Evolutionary conservation across 1,139 yeast genomes (phyloP).

Genomic region (Magnusiomyces fungicola): DNA sequence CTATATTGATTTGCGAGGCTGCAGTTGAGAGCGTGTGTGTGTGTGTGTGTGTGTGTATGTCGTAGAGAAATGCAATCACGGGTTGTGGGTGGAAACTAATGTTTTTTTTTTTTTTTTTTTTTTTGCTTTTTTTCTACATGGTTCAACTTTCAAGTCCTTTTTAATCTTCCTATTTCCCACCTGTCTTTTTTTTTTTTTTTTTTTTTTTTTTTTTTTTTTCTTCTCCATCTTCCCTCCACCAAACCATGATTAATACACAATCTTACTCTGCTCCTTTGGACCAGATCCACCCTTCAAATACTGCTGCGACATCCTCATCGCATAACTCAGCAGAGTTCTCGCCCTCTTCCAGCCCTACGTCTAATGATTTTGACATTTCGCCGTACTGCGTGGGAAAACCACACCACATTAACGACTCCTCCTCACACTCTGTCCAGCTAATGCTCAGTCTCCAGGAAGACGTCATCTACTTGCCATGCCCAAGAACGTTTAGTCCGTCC

Average conservation of each 20-base stretch:
- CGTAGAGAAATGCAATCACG: too few species aligned
- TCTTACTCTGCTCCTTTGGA: not conserved
- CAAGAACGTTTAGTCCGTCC: conserved; percentile 18
- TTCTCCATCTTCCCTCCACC: too few species aligned
- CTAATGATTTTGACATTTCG: conserved; percentile 16
- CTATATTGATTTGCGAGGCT: too few species aligned
- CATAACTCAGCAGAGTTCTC: not conserved
- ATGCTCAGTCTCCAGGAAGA: conserved; percentile 32
- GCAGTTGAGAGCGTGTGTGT: too few species aligned
- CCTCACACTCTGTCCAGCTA: conserved; percentile 29
- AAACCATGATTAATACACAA: not conserved
- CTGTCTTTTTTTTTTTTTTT: too few species aligned
- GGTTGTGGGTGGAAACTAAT: too few species aligned
- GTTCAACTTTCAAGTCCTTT: too few species aligned
- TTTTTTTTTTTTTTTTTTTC: too few species aligned
- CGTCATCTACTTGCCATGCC: conserved; percentile 26
- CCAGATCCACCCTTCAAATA: not conserved
- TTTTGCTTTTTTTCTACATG: too few species aligned
- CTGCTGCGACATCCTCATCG: not conserved
- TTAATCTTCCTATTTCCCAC: too few species aligned
- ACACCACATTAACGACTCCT: conserved; percentile 28
- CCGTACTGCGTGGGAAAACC: conserved; percentile 31
- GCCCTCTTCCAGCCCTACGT: not conserved
- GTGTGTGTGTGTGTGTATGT: too few species aligned
- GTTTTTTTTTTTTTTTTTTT: too few species aligned